Base-by-base conservation (phyloP, 164 flowering plant genomes). In the Malania oleifera region DNA sequence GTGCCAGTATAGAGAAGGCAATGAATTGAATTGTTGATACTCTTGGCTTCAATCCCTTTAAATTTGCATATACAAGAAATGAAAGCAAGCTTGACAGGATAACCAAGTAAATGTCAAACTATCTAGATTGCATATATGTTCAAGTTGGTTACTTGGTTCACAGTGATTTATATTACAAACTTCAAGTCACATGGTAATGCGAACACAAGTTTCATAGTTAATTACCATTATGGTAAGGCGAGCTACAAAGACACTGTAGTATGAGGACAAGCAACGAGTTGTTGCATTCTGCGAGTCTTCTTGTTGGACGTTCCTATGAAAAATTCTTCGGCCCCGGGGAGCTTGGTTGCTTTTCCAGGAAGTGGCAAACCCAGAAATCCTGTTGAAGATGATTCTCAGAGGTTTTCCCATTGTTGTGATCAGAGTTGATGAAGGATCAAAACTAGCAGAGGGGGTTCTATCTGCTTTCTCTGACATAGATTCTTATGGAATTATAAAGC, bases 141-240 rank as follows among this genome's bases (percentile, higher is more conserved):
- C n/a, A n/a, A n/a, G n/a, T n/a, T n/a, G n/a, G n/a, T n/a, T n/a
- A n/a, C n/a, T n/a, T n/a, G n/a, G n/a, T n/a, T n/a, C n/a, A n/a
- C n/a, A n/a, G n/a, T n/a, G n/a, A n/a, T n/a, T n/a, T n/a, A n/a
- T n/a, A n/a, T n/a, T n/a, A n/a, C n/a, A n/a, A n/a, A n/a, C n/a
- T n/a, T n/a, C n/a, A n/a, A n/a, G n/a, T n/a, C n/a, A 38, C 41
- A 38, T 38, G 41, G 14, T 38, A 11, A 38, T 23, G 5, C 15
- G 34, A 26, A 19, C 25, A 51, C 20, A 38, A 45, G 25, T 31
- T 22, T 19, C 8, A 65, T 80, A 22, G 8, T 38, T 38, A 12
- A 2, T 11, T 60, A 89, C 96, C 98, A 92, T 92, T 65, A 92
- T 92, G 14, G 98, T 85, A 31, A 92, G 91, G 27, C 98, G 93